Conservation (phyloP, 352 stramenopile genomes). For the Pythium diclinum region DNA sequence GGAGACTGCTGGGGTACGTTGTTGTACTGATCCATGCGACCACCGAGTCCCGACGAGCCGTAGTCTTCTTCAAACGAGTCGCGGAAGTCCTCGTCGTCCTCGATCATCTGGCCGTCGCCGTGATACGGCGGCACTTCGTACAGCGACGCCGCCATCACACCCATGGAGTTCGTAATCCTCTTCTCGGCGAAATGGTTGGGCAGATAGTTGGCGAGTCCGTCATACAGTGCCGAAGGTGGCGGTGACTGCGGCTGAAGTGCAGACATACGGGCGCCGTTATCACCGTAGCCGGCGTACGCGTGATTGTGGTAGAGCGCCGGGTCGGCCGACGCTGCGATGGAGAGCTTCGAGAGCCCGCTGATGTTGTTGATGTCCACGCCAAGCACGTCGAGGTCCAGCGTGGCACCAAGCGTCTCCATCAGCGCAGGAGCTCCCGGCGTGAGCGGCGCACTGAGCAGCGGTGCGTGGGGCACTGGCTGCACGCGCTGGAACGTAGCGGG, state of each 20-base stretch:
- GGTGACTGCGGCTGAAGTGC: neutral
- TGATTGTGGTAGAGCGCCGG: neutral
- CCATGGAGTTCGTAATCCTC: neutral
- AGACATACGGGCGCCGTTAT: neutral
- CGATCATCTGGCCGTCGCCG: slow-evolving; percentile 1
- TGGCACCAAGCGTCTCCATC: neutral
- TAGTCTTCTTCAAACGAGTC: slow-evolving; percentile 13
- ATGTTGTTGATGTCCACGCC: slow-evolving; percentile 15
- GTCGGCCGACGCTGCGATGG: slow-evolving; percentile 14
- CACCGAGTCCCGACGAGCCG: neutral
- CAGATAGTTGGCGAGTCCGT: slow-evolving; percentile 14
- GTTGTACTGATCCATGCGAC: neutral
- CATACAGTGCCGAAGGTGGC: slow-evolving; percentile 1
- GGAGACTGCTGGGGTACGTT: slow-evolving; percentile 5
- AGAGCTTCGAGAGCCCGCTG: slow-evolving; percentile 26
- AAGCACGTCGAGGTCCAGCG: slow-evolving; percentile 19
- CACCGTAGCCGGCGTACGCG: neutral
- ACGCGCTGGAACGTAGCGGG: slow-evolving; percentile 5
- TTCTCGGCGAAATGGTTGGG: slow-evolving; percentile 25
- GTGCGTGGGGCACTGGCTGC: slow-evolving; percentile 1
- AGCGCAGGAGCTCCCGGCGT: neutral
- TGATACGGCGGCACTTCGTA: slow-evolving; percentile 18
- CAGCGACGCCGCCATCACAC: slow-evolving; percentile 2
- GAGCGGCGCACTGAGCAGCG: neutral
- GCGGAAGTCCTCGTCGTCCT: slow-evolving; percentile 5